Evolutionary conservation across 1,139 yeast genomes (phyloP).

Genomic region (Trichomonascaceae sp.): DNA sequence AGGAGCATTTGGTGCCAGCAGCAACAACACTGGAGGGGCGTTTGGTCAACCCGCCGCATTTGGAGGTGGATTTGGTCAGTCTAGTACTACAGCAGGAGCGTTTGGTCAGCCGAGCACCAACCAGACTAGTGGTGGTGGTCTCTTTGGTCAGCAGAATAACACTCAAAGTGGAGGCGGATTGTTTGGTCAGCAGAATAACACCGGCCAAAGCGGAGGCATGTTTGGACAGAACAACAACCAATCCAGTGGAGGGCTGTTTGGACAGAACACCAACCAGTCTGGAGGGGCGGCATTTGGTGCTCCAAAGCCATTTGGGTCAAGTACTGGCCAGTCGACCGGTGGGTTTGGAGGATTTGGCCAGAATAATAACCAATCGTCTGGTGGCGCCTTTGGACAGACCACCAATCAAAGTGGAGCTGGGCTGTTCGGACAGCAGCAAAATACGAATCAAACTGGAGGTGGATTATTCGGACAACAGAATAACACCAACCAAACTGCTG

Average conservation of each 20-base stretch:
- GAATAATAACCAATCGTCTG: slow-evolving; percentile 8
- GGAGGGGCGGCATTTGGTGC: no score
- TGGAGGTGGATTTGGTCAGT: slow-evolving; percentile 2
- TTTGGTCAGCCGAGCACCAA: slow-evolving; percentile 7
- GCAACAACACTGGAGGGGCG: slow-evolving; percentile 12
- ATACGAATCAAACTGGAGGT: slow-evolving; percentile 13
- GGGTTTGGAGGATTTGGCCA: slow-evolving; percentile 9
- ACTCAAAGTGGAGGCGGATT: no score
- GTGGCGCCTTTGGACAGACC: slow-evolving; percentile 24
- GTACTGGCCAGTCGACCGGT: neutral
- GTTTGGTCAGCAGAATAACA: slow-evolving; percentile 2
- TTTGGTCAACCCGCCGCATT: slow-evolving; percentile 16
- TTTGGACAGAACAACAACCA: slow-evolving; percentile 11
- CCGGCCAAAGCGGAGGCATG: neutral
- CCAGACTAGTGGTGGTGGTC: slow-evolving; percentile 18
- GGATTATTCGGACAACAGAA: slow-evolving; percentile 26
- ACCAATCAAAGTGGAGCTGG: slow-evolving; percentile 13
- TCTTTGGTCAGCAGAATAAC: slow-evolving; percentile 13
- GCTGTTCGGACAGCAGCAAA: slow-evolving; percentile 5
- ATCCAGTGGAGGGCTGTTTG: slow-evolving; percentile 23
- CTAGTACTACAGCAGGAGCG: slow-evolving; percentile 9
- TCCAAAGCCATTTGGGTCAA: neutral
- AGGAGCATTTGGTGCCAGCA: slow-evolving; percentile 13
- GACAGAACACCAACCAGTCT: slow-evolving; percentile 12
- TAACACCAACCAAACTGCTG: slow-evolving; percentile 13